Conservation (phyloP, 768 basidiomycete genomes). For the Lactarius sp. region DNA sequence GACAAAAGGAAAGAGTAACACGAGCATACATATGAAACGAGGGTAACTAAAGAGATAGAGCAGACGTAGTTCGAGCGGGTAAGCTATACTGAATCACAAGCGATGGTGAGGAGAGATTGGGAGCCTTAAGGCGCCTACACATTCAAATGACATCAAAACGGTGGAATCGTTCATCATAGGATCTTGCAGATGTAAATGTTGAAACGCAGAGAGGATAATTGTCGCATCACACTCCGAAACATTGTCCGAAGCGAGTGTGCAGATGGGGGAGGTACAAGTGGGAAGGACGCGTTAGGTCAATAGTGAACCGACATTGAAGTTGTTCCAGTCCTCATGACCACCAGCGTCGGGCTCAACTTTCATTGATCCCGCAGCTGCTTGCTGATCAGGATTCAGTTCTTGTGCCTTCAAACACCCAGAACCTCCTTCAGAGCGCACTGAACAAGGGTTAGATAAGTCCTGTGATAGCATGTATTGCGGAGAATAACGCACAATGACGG, state of each 20-base stretch:
- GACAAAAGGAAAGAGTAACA: conserved; percentile 1
- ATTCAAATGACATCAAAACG: conserved; percentile 10
- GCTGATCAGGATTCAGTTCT: conserved; percentile 27
- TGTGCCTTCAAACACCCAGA: conserved; percentile 61
- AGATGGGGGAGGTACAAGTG: not conserved
- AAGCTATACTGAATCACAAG: conserved; percentile 9
- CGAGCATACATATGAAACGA: not conserved
- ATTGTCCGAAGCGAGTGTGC: not conserved
- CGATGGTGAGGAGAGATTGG: not conserved
- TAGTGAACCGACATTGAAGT: not conserved
- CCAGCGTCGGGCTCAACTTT: conserved; percentile 9
- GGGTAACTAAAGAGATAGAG: conserved; percentile 13
- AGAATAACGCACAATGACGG: conserved; percentile 61
- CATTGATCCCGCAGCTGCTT: conserved; percentile 2
- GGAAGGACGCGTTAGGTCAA: not conserved
- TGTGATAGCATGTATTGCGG: not conserved
- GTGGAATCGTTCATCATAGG: not conserved
- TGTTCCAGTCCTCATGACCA: conserved; percentile 8
- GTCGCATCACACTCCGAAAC: not conserved
- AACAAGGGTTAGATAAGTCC: not conserved
- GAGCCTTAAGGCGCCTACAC: not conserved
- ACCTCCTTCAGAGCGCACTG: conserved; percentile 79
- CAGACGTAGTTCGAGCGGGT: not conserved
- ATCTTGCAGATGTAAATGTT: not conserved
- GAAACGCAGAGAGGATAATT: not conserved